Percentiles rank a stretch among this genome's conserved stretches.
Conservation (phyloP, 768 basidiomycete genomes). For the Strobilomyces confusus region DNA sequence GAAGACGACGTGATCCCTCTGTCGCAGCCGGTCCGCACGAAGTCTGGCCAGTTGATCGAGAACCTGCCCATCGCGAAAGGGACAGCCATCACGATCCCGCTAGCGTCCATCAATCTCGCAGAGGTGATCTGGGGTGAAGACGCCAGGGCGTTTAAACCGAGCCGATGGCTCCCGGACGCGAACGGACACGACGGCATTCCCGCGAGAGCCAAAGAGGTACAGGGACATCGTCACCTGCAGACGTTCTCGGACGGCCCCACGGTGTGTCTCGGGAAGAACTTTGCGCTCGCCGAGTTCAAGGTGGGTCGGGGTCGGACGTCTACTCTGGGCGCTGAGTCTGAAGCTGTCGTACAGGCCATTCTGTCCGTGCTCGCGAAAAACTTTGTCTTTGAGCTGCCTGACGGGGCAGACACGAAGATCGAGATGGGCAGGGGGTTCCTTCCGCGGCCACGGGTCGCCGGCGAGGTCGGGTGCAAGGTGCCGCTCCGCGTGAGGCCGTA, state of each 20-base stretch:
- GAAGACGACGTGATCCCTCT: conserved; percentile 33
- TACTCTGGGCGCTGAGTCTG: not conserved
- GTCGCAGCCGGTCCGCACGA: conserved; percentile 14
- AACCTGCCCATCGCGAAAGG: conserved; percentile 45
- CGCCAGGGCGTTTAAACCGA: not conserved
- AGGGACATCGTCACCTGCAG: conserved; percentile 48
- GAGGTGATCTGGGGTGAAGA: not conserved
- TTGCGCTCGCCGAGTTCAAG: conserved; percentile 40
- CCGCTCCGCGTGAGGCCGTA: conserved; percentile 8
- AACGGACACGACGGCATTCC: conserved; percentile 5
- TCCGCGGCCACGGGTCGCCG: conserved; percentile 5
- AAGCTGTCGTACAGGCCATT: conserved; percentile 32
- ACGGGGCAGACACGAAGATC: conserved; percentile 32
- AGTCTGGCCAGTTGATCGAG: conserved; percentile 36
- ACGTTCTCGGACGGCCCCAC: conserved; percentile 51
- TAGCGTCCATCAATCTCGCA: conserved; percentile 46
- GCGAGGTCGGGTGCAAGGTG: conserved; percentile 20
- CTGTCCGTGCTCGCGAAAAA: conserved; percentile 27
- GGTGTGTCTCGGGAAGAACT: conserved; percentile 46
- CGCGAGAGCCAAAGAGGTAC: conserved; percentile 36
- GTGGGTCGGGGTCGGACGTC: conserved; percentile 7
- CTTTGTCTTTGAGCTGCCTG: conserved; percentile 21
- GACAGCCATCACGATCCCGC: conserved; percentile 39
- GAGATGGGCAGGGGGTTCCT: conserved; percentile 14
- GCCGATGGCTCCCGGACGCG: conserved; percentile 27